Percentiles rank a stretch among this genome's conserved stretches.
Evolutionary conservation across 2,329 filamentous ascomycete genomes (phyloP).

Genomic region (Colletotrichum sp.): DNA sequence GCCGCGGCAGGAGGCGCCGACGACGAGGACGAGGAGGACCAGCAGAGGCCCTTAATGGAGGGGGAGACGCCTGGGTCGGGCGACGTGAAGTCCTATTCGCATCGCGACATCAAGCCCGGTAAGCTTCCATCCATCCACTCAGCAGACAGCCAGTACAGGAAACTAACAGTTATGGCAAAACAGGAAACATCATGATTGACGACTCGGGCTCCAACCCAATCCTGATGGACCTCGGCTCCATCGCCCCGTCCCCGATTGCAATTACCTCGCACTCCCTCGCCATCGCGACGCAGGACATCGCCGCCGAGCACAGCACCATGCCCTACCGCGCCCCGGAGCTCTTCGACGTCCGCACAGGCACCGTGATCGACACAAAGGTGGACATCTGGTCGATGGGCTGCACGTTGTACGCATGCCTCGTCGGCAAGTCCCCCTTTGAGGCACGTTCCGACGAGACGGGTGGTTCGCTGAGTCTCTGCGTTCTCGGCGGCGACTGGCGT

Average conservation of each 20-base stretch:
- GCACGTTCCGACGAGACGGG: conserved; percentile 95
- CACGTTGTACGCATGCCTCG: conserved; percentile 95
- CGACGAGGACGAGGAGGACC: conserved; percentile 73
- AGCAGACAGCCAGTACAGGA: not conserved
- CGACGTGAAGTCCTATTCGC: conserved; percentile 81
- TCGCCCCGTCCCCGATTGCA: conserved; percentile 84
- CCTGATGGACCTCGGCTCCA: conserved; percentile 95
- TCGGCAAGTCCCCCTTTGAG: conserved; percentile 97
- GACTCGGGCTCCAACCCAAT: conserved; percentile 89
- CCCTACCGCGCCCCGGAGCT: conserved; percentile 97
- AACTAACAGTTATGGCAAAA: not conserved
- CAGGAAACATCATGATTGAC: conserved; percentile 96
- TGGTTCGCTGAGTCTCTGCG: conserved; percentile 89
- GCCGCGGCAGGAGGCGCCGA: conserved; percentile 50
- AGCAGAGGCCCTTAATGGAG: conserved; percentile 85
- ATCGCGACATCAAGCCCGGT: conserved; percentile 98
- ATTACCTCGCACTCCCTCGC: conserved; percentile 91
- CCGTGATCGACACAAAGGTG: conserved; percentile 91
- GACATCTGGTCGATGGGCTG: conserved; percentile 98
- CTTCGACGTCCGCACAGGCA: conserved; percentile 95
- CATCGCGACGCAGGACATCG: conserved; percentile 90
- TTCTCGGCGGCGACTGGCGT: conserved; percentile 92
- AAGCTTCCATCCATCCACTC: conserved; percentile 29
- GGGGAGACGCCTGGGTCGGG: conserved; percentile 75
- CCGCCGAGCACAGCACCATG: conserved; percentile 97